Percentiles rank a stretch among this genome's conserved stretches.
Conservation (phyloP, 495 filamentous ascomycete genomes). For the Tuber microsphaerosporum region DNA sequence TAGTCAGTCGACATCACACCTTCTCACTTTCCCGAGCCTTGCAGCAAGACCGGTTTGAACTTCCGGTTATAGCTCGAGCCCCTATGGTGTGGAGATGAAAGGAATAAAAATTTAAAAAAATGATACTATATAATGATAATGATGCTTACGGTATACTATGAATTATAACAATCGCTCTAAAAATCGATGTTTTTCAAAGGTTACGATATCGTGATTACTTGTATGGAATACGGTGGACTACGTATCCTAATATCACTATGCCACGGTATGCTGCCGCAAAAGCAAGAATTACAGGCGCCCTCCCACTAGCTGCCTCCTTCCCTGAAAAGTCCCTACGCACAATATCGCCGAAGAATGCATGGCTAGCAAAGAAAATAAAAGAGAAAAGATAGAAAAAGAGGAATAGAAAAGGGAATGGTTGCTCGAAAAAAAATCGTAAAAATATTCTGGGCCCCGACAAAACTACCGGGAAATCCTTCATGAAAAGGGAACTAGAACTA, state of each 20-base stretch:
- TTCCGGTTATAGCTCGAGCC: no score
- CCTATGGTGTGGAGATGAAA: neutral
- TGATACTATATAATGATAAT: neutral
- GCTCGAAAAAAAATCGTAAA: neutral
- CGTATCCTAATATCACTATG: neutral
- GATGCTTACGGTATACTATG: neutral
- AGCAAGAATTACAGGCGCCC: neutral
- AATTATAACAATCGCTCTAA: neutral
- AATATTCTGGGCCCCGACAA: neutral
- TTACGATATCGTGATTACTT: neutral
- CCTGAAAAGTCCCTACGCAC: neutral
- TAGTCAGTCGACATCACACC: no score
- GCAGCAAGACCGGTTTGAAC: no score
- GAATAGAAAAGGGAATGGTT: neutral
- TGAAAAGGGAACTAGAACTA: slow-evolving; percentile 12
- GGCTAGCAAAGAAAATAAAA: neutral
- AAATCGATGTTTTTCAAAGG: neutral
- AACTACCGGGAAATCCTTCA: neutral
- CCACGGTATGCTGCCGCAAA: neutral
- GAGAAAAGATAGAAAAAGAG: neutral
- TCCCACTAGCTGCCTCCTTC: neutral
- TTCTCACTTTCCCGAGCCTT: no score
- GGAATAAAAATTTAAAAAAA: neutral
- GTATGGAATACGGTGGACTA: neutral
- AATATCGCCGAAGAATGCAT: slow-evolving; percentile 1